Evolutionary conservation across 352 stramenopile genomes (phyloP), one percentile per base, ranked within the genome.

Genomic region (Aphanomyces stellatus): DNA sequence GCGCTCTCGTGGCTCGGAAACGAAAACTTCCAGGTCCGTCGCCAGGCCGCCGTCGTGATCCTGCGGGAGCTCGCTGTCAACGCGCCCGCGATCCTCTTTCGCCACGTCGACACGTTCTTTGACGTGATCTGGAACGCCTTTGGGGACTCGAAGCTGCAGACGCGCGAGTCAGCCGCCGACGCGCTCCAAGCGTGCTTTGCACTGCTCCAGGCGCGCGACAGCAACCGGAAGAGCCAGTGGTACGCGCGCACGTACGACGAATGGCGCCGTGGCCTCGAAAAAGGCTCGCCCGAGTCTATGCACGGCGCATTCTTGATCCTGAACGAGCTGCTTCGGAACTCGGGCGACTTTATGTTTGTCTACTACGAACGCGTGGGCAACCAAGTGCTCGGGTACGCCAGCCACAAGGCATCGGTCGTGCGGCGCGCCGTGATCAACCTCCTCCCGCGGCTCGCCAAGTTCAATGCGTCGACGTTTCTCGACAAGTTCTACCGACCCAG

Each of bases 81-180:
- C 55, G 84, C 87, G 51, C 87, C 87, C 30, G 92, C 87, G 8
- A 95, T 85, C 46, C 80, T 83, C 19, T 95, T 92, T 63, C 74
- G 87, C 30, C 89, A 95, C 76, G 90, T 95, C 79, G 87, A 95
- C 69, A 86, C 82, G 66, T 95, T 92, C 75, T 95, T 95, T 69
- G 87, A 95, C 72, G 87, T 90, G 48, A 93, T 93, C 69, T 95
- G 87, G 87, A 93, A 85, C 71, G 87, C 82, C 10, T 93, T 95
- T 74, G 91, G 87, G 81, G 87, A 95, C 75, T 71, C 77, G 8
- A 90, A 87, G 61, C 63, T 91, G 24, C 80, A 86, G 10, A 85
- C 91, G 56, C 76, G 86, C 41, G 83, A 92, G 57, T 90, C 81
- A 63, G 84, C 87, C 5, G 88, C 80, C 56, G 85, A 93, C 63